phyloP scores from a whole-genome alignment of 176 grass and related monocot genomes.

The Guadua angustifolia region DNA sequence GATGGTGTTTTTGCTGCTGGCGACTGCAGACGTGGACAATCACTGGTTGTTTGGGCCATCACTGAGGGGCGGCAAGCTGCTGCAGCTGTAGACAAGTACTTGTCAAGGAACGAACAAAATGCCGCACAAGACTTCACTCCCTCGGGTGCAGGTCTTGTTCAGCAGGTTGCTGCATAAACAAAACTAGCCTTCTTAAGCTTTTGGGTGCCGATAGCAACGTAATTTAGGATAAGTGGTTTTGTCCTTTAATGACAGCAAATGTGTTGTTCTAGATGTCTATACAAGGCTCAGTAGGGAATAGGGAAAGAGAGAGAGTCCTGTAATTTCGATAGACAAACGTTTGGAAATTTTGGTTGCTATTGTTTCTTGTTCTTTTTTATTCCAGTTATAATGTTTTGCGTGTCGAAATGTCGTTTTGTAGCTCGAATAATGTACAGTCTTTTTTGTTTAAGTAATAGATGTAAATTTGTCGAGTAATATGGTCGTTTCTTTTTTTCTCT shows the following conservation, averaged over 20 bases:
- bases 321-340: constrained; percentile 43
- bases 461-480: constrained; percentile 36
- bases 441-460: constrained; percentile 51
- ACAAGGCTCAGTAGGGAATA: constrained; percentile 37
- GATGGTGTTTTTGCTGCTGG: constrained; percentile 93
- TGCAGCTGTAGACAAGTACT: constrained; percentile 69
- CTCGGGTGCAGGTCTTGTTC: constrained; percentile 56
- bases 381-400: constrained; percentile 31
- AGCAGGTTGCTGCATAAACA: constrained; percentile 61
- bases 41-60: constrained; percentile 97
- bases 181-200: constrained; percentile 15
- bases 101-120: constrained; percentile 57
- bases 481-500: background rate
- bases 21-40: constrained; percentile 95
- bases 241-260: constrained; percentile 32
- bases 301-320: constrained; percentile 36
- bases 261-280: constrained; percentile 29
- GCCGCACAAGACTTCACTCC: constrained; percentile 24
- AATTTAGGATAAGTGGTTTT: constrained; percentile 40
- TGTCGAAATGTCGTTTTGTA: constrained; percentile 42
- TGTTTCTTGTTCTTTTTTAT: constrained; percentile 33
- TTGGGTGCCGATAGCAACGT: constrained; percentile 24
- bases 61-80: constrained; percentile 91
- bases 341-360: constrained; percentile 55
- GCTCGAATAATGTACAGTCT: constrained; percentile 68